These are phyloP conservation scores for Tagetes erecta DNA, from an alignment of 129 eudicot species.

Conservation along the genomic window DNA sequence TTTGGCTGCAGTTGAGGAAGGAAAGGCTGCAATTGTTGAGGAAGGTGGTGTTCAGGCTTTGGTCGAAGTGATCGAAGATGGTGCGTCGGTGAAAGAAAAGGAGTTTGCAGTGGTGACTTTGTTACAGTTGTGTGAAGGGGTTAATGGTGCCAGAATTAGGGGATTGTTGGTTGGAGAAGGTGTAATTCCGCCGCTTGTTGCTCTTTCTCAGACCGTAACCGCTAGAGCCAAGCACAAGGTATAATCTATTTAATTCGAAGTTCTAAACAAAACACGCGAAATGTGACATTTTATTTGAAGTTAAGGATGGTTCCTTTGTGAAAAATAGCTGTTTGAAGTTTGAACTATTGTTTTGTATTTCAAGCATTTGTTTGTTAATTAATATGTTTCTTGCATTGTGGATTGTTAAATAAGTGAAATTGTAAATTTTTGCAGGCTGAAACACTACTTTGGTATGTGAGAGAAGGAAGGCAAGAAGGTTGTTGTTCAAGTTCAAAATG, in stretches of 20 bases:
- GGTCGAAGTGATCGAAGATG: conserved; percentile 82
- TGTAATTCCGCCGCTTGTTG: conserved; percentile 87
- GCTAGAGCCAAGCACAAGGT: conserved; percentile 91
- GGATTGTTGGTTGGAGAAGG: conserved; percentile 90
- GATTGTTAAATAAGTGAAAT: not conserved
- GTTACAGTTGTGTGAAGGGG: conserved; percentile 59
- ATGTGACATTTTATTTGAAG: not conserved
- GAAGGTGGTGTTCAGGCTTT: conserved; percentile 72
- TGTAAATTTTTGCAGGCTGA: conserved; percentile 64
- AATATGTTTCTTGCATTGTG: not conserved
- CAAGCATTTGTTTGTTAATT: not conserved
- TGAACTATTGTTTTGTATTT: not conserved
- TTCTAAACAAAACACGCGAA: not conserved
- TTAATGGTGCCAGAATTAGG: conserved; percentile 48
- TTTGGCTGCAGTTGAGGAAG: conserved; percentile 62
- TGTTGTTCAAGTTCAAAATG: conserved; percentile 66
- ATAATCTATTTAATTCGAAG: not conserved
- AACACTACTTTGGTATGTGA: conserved; percentile 65
- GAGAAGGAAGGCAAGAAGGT: conserved; percentile 91
- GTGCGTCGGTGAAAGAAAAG: conserved; percentile 63
- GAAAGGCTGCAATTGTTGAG: conserved; percentile 63
- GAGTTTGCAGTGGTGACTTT: conserved; percentile 82
- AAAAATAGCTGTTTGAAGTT: not conserved
- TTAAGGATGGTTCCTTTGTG: too few relatives aligned
- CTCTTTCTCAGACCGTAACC: conserved; percentile 78